Evolutionary conservation across 257 asterid genomes (phyloP).

Genomic region (Nicotiana noctiflora): DNA sequence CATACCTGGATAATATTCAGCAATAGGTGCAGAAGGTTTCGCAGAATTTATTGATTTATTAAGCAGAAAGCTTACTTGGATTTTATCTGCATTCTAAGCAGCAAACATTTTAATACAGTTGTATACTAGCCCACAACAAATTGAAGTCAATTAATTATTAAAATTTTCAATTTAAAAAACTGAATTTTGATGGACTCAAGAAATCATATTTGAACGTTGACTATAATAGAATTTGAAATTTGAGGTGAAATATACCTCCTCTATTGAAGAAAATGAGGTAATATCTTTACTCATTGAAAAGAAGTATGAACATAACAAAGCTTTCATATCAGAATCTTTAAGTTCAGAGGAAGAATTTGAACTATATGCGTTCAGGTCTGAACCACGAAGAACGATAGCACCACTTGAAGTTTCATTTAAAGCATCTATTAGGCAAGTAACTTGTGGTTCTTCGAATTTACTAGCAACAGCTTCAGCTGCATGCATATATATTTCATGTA

Average conservation of each 20-base stretch:
- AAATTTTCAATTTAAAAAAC: background rate
- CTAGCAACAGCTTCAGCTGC: slow-evolving; percentile 53
- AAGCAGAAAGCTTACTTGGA: slow-evolving; percentile 64
- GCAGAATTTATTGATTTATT: slow-evolving; percentile 59
- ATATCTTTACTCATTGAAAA: slow-evolving; percentile 33
- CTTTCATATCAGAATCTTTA: slow-evolving; percentile 35
- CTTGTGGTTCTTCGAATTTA: slow-evolving; percentile 67
- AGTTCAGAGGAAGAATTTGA: slow-evolving; percentile 33
- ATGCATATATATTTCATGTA: slow-evolving; percentile 44
- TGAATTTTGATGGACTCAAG: background rate
- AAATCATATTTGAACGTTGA: background rate
- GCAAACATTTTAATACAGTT: slow-evolving; percentile 18
- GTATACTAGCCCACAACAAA: slow-evolving; percentile 7
- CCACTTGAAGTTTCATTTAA: slow-evolving; percentile 34
- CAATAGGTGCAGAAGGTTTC: slow-evolving; percentile 62
- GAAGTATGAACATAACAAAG: slow-evolving; percentile 53
- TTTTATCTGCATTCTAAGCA: slow-evolving; percentile 74
- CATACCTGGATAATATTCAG: slow-evolving; percentile 85
- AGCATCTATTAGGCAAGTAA: slow-evolving; percentile 66
- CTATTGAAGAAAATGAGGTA: slow-evolving; percentile 42
- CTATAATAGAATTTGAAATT: background rate
- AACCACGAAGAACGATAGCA: slow-evolving; percentile 56
- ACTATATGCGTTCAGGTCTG: slow-evolving; percentile 51
- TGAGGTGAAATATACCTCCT: slow-evolving; percentile 54
- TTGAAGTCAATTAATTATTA: background rate